Base-by-base conservation (phyloP, 257 asterid species). In the Fraxinus cuspidata region DNA sequence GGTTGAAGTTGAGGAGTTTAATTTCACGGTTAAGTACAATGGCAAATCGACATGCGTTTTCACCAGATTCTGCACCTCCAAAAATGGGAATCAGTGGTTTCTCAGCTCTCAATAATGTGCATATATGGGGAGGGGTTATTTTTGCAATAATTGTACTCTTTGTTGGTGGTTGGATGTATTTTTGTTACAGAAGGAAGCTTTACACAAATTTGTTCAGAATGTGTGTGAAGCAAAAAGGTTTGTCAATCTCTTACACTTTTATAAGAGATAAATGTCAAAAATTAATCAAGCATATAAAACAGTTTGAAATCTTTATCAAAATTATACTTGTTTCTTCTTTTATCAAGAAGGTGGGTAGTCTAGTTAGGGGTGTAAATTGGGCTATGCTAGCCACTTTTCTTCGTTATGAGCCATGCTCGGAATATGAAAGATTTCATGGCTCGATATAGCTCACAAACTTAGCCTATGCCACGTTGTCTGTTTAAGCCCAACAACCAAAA, bases 171-270 rank as follows among this genome's bases (percentile, higher is more conserved):
- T 88, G 83, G 84, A 29, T 84, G 25, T 88, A 75, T 66, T 77
- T 84, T 77, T 88, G 88, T 83, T 91, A 83, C 84, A 85, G 81
- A 79, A 89, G 84, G 84, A 88, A 82, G 86, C 74, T 84, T 69
- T 84, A 13, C 67, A 51, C 85, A 71, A 70, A 70, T 77, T 83
- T 42, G 51, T 11, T 81, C 86, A 83, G 75, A 68, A 58, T 81
- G 31, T 65, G 29, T 16, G 21, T 28, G 49, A 84, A 79, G 38
- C 85, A 79, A 73, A 84, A 58, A 87, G 94, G 96, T 89, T 21
- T 42, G 89, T 79, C 21, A 49, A 76, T 70, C 58, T 12, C 21
- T 23, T 2, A 44, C 37, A 11, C 32, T 49, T 28, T 47, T 5
- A 47, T 13, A 15, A 40, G 49, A 12, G 15, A 2, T 40, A 49